Percentiles rank a stretch among this genome's conserved stretches.
Evolutionary conservation across 441 rosid species (phyloP).

Genomic region (Manihot esculenta): DNA sequence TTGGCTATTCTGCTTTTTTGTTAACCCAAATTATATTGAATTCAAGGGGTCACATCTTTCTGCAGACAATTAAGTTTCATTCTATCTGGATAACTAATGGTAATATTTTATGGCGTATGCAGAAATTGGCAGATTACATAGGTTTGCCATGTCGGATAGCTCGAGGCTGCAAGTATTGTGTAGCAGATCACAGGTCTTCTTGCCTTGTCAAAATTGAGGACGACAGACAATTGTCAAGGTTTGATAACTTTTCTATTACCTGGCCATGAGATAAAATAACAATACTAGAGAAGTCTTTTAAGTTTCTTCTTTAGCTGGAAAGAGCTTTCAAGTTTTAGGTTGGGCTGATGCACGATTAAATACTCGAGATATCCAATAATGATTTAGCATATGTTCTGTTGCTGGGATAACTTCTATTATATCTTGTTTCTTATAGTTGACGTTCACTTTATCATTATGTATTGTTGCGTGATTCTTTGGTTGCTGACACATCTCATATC

Average conservation of each 20-base stretch:
- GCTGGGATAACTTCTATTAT: background rate
- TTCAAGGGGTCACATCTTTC: background rate
- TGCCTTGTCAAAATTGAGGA: constrained; percentile 93
- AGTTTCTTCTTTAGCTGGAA: background rate
- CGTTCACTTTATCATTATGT: background rate
- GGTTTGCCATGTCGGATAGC: constrained; percentile 99
- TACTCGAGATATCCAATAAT: background rate
- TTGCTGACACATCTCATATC: background rate
- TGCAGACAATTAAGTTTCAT: background rate
- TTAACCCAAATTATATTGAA: background rate
- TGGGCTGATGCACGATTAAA: background rate
- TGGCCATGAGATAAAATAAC: background rate
- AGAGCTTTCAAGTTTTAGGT: background rate
- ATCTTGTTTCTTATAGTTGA: background rate
- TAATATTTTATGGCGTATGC: constrained; percentile 29
- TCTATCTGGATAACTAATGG: constrained; percentile 14
- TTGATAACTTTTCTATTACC: constrained; percentile 1
- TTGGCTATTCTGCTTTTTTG: background rate
- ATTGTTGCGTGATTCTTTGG: background rate
- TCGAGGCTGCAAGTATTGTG: constrained; percentile 87
- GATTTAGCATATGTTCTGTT: background rate
- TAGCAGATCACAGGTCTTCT: constrained; percentile 77
- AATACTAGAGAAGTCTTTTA: background rate
- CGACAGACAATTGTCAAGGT: constrained; percentile 67
- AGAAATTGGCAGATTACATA: constrained; percentile 93